phyloP scores from a whole-genome alignment of 192 early-diverging fungal species.

The Gamsiella multidivaricata region DNA sequence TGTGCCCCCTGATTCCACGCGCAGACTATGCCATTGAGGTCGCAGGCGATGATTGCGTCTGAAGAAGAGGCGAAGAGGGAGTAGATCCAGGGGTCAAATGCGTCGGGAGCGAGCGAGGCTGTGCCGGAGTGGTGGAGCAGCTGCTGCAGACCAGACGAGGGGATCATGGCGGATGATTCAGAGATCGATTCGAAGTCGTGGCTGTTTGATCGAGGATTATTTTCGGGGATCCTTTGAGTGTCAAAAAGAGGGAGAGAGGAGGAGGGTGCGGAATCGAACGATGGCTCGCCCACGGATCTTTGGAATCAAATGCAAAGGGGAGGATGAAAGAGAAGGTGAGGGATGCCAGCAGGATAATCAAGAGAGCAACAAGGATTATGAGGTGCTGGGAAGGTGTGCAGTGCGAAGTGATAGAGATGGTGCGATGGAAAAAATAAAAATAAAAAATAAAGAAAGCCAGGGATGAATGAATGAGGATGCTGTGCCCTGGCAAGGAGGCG shows the following conservation, averaged over 20 bases:
- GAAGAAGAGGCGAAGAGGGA: conserved; percentile 25
- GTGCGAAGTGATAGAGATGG: neutral
- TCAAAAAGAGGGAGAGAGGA: too few species aligned
- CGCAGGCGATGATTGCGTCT: conserved; percentile 46
- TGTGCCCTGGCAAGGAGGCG: neutral
- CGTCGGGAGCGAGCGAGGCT: neutral
- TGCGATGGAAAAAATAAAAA: neutral
- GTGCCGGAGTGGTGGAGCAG: neutral
- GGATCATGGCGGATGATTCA: conserved; percentile 7
- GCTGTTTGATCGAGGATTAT: too few species aligned
- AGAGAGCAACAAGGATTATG: neutral
- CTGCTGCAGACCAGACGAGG: neutral
- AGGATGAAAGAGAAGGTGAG: neutral
- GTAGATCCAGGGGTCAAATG: conserved; percentile 31
- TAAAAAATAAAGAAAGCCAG: neutral
- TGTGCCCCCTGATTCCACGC: conserved; percentile 36
- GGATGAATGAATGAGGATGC: neutral
- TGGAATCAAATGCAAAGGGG: neutral
- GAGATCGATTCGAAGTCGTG: too few species aligned
- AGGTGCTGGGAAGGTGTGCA: too few species aligned
- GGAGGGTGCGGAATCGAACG: too few species aligned
- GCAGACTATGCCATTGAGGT: conserved; percentile 34
- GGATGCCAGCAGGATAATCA: neutral
- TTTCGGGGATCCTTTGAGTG: too few species aligned
- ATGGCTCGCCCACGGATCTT: too few species aligned